These are phyloP conservation scores for Alternaria incomplexa DNA, from an alignment of 2,329 filamentous ascomycete genomes.

Conservation along the genomic window DNA sequence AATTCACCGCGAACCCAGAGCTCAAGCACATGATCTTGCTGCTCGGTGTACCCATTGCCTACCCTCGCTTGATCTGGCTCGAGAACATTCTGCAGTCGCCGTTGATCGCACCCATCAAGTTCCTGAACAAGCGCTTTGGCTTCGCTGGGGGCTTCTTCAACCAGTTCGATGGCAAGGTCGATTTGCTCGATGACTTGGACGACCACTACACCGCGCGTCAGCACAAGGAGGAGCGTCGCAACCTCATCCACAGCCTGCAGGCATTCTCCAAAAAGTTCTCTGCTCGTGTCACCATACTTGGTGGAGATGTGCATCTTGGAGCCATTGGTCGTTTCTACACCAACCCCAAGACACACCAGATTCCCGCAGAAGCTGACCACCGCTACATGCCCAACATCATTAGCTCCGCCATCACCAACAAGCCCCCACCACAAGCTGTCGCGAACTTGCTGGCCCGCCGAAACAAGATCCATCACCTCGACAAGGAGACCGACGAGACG, in stretches of 20 bases:
- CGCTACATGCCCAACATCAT: slow-evolving; percentile 70
- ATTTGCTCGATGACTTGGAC: slow-evolving; percentile 69
- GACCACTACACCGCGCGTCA: slow-evolving; percentile 86
- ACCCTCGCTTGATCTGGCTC: slow-evolving; percentile 85
- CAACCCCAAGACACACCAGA: slow-evolving; percentile 57
- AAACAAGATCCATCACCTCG: slow-evolving; percentile 71
- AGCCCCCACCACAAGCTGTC: slow-evolving; percentile 68
- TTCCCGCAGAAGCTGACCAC: slow-evolving; percentile 64
- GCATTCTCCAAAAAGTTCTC: slow-evolving; percentile 61
- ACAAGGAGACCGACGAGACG: slow-evolving; percentile 68
- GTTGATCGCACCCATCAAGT: slow-evolving; percentile 84
- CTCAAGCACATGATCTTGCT: slow-evolving; percentile 69
- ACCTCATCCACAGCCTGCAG: slow-evolving; percentile 71
- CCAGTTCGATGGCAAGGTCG: slow-evolving; percentile 80
- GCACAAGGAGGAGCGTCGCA: slow-evolving; percentile 86
- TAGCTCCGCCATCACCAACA: slow-evolving; percentile 71
- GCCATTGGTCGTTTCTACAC: slow-evolving; percentile 70
- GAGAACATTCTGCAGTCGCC: slow-evolving; percentile 91
- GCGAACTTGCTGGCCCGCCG: slow-evolving; percentile 68
- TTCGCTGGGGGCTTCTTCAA: slow-evolving; percentile 88
- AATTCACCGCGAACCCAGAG: slow-evolving; percentile 60
- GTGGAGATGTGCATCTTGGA: slow-evolving; percentile 69
- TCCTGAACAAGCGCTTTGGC: slow-evolving; percentile 89
- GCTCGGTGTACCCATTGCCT: slow-evolving; percentile 73
- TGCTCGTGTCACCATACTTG: slow-evolving; percentile 66